Evolutionary conservation across 2,329 filamentous ascomycete genomes (phyloP), one percentile per base, ranked within the genome.

Genomic region (Thermothelomyces thermophilus): DNA sequence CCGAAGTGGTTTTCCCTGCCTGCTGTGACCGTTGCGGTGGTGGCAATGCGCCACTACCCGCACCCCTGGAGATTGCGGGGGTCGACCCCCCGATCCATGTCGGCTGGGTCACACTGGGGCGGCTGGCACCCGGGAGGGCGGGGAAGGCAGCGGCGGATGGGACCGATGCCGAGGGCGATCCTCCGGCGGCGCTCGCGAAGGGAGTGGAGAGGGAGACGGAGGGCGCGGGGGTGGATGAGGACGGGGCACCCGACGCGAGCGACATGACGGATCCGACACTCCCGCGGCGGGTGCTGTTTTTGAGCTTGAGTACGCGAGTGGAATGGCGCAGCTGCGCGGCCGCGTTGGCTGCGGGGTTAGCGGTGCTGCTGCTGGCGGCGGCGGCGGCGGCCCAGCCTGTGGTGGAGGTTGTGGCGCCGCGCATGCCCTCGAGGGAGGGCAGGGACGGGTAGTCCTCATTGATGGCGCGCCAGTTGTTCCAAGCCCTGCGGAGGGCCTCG

Each of bases 401-500:
- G 9, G 69, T 76, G 8, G 74, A 70, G 0, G 76, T 77, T 0
- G 77, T 77, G 3, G 73, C 75, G 22, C 83, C 82, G 33, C 83
- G 76, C 68, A 84, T 80, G 44, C 85, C 84, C 48, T 79, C 78
- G 0, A 87, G 77, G 0, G 86, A 85, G 1, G 91, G 90, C 1
- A 97, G 73, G 1, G 87, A 88, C 0, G 91, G 91, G 59, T 96
- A 97, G 65, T 96, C 90, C 67, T 96, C 90, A 58, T 95, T 94
- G 69, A 95, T 93, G 33, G 90, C 90, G 41, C 88, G 87, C 88
- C 91, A 96, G 68, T 95, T 87, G 59, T 89, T 88, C 90, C 91
- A 96, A 1, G 90, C 88, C 60, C 85, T 85, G 22, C 90, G 79
- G 3, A 98, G 71, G 0, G 73, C 75, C 46, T 85, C 83, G 1